phyloP scores from a whole-genome alignment of 1,139 yeast species.

The Meyerozyma athensensis region DNA sequence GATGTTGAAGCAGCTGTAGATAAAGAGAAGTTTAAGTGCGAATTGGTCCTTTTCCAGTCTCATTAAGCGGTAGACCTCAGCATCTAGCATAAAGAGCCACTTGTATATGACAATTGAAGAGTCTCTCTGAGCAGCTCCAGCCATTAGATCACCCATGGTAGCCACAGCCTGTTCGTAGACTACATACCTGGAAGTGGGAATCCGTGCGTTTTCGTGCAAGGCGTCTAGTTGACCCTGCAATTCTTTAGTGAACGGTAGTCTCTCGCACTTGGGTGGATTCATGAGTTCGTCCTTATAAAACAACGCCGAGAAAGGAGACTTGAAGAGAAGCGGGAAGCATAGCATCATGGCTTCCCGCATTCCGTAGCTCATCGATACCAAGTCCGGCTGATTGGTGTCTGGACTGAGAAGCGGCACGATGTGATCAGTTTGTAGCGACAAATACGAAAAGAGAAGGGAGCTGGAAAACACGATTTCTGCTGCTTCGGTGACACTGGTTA shows the following conservation, averaged over 20 bases:
- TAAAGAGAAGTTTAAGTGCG: constrained; percentile 17
- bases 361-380: constrained; percentile 18
- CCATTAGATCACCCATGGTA: constrained; percentile 13
- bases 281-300: constrained; percentile 11
- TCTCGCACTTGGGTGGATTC: constrained; percentile 8
- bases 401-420: constrained; percentile 26
- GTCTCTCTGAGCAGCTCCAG: constrained; percentile 13
- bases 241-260: constrained; percentile 16
- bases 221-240: constrained; percentile 12
- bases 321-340: constrained; percentile 12
- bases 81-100: constrained; percentile 21
- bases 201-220: constrained; percentile 6
- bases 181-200: constrained; percentile 11
- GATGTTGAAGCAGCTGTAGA: constrained; percentile 9
- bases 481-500: constrained; percentile 10
- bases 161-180: constrained; percentile 10
- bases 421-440: constrained; percentile 28
- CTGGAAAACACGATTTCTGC: constrained; percentile 22
- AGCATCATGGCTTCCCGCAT: constrained; percentile 13
- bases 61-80: constrained; percentile 15
- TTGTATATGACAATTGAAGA: constrained; percentile 26
- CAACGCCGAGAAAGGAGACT: constrained; percentile 14
- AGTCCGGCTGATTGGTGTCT: constrained; percentile 16
- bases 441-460: constrained; percentile 22
- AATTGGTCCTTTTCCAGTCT: constrained; percentile 18